Conservation (phyloP, 2,329 filamentous ascomycete genomes). For the Sporothrix humicola region DNA sequence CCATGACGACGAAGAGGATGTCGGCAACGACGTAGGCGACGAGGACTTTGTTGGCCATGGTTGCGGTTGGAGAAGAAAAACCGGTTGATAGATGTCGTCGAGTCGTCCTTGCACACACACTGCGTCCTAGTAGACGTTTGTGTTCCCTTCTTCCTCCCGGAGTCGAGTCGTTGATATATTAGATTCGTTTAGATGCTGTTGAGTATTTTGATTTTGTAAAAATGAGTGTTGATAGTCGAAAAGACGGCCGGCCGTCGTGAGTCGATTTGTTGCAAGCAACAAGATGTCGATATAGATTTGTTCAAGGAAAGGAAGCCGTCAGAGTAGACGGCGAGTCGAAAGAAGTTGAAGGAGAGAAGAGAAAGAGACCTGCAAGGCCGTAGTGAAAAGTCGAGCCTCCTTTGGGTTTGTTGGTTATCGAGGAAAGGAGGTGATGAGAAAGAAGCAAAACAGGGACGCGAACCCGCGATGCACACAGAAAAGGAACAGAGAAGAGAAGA, state of each 20-base stretch:
- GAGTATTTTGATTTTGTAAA: background rate
- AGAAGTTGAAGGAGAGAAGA: background rate
- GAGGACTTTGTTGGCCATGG: slow-evolving; percentile 63
- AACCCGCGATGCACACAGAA: slow-evolving; percentile 32
- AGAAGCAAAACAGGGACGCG: slow-evolving; percentile 12
- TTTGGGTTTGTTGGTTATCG: background rate
- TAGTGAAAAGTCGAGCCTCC: slow-evolving; percentile 7
- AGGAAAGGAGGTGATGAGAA: slow-evolving; percentile 14
- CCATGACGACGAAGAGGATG: slow-evolving; percentile 59
- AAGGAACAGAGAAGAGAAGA: slow-evolving; percentile 24
- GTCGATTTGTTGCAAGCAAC: background rate
- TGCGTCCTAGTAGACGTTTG: slow-evolving; percentile 17
- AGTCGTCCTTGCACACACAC: slow-evolving; percentile 4
- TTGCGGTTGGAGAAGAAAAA: slow-evolving; percentile 13
- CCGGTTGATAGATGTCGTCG: background rate
- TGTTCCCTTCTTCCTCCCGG: background rate
- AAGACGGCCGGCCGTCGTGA: slow-evolving; percentile 27
- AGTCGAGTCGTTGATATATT: background rate
- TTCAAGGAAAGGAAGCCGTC: slow-evolving; percentile 17
- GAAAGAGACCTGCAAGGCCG: slow-evolving; percentile 27
- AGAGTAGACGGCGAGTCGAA: slow-evolving; percentile 4
- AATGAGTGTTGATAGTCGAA: background rate
- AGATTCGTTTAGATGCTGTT: background rate
- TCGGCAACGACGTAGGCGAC: slow-evolving; percentile 56
- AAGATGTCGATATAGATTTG: background rate